Percentiles rank a stretch among this genome's conserved stretches.
Conservation (phyloP, 345 rosid genomes). For the Melaleuca alternifolia region DNA sequence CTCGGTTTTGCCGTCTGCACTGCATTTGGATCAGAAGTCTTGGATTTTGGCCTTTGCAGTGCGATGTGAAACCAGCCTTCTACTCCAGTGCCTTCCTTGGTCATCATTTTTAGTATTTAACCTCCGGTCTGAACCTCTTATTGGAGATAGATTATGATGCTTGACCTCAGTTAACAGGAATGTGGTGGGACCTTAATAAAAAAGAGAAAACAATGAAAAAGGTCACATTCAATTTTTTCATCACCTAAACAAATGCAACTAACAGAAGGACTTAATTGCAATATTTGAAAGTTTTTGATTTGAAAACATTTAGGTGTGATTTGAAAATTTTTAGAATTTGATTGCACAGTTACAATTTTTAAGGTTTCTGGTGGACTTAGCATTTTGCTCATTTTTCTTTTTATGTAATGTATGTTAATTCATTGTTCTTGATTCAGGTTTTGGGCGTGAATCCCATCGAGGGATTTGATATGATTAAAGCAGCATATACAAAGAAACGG, state of each 20-base stretch:
- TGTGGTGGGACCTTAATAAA: not conserved
- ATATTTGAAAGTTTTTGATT: not conserved
- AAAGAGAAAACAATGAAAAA: not conserved
- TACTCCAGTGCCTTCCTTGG: not conserved
- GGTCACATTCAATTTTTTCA: not conserved
- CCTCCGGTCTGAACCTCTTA: not conserved
- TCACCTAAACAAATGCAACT: not conserved
- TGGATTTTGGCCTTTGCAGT: not conserved
- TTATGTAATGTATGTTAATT: not conserved
- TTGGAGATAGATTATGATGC: not conserved
- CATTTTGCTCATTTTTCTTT: not conserved
- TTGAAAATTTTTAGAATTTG: not conserved
- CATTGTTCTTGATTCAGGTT: constrained; percentile 34
- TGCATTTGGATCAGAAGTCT: not conserved
- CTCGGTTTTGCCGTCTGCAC: not conserved
- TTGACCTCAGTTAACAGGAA: not conserved
- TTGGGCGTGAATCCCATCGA: constrained; percentile 82
- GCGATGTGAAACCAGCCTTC: not conserved
- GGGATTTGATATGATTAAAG: constrained; percentile 74
- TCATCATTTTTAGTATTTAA: not conserved
- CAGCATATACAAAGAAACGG: constrained; percentile 54
- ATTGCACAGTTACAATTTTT: not conserved
- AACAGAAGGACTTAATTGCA: not conserved
- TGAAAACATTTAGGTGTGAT: not conserved
- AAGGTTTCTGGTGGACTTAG: not conserved